These are phyloP conservation scores for Aspergillus brunneoviolaceus DNA, from an alignment of 2,329 filamentous ascomycete genomes.

Conservation along the genomic window DNA sequence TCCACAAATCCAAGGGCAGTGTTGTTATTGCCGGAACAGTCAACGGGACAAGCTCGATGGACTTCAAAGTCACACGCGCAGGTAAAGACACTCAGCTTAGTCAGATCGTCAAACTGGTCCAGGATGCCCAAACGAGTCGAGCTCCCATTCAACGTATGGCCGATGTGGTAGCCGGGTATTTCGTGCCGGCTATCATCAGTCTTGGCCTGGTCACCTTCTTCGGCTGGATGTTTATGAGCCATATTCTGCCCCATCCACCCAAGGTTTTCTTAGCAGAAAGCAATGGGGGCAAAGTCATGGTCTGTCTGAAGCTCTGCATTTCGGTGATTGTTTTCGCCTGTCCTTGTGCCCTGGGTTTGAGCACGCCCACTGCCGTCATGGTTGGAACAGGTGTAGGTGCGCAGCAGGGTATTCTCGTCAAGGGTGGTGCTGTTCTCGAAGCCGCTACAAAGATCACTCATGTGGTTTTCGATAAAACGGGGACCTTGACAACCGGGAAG, in stretches of 20 bases:
- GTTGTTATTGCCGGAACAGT: conserved; percentile 89
- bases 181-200: conserved; percentile 83
- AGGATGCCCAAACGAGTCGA: conserved; percentile 90
- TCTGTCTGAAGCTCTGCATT: conserved; percentile 95
- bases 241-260: conserved; percentile 79
- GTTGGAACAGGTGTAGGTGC: conserved; percentile 97
- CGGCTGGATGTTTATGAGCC: conserved; percentile 92
- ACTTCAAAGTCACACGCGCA: conserved; percentile 88
- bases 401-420: conserved; percentile 95
- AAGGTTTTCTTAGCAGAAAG: conserved; percentile 77
- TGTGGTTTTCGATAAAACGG: conserved; percentile 92
- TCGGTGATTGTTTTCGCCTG: conserved; percentile 98
- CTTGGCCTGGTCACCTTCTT: conserved; percentile 84
- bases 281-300: conserved; percentile 90
- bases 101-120: conserved; percentile 97
- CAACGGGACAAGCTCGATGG: conserved; percentile 86
- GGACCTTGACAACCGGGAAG: conserved; percentile 88
- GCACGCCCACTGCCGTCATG: conserved; percentile 97
- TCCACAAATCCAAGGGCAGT: conserved; percentile 80
- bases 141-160: conserved; percentile 93
- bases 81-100: conserved; percentile 95
- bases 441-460: conserved; percentile 86
- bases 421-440: conserved; percentile 89
- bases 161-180: conserved; percentile 87
- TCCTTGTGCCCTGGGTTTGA: conserved; percentile 91